These are phyloP conservation scores for Psilocybe cyanescens DNA, from an alignment of 768 basidiomycete species.

Conservation along the genomic window DNA sequence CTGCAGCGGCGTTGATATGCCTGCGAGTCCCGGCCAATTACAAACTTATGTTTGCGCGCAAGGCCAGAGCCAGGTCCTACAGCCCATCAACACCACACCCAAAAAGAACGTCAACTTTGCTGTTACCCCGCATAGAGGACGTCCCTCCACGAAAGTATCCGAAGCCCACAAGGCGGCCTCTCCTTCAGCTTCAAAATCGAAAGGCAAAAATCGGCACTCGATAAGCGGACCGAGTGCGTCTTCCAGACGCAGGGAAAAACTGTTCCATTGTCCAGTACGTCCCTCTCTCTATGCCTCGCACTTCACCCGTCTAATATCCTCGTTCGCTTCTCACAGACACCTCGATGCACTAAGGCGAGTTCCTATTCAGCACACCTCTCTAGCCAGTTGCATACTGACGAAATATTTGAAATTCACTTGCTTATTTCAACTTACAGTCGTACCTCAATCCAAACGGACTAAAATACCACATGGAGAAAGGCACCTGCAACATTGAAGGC, in stretches of 20 bases:
- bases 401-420: constrained; percentile 19
- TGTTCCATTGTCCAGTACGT: constrained; percentile 54
- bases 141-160: not conserved
- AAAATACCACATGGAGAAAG: constrained; percentile 70
- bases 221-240: constrained; percentile 1
- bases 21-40: not conserved
- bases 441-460: constrained; percentile 72
- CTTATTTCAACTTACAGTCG: constrained; percentile 54
- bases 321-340: constrained; percentile 28
- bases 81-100: not conserved
- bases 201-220: not conserved
- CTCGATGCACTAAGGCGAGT: constrained; percentile 54
- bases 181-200: not conserved
- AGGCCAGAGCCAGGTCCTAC: not conserved
- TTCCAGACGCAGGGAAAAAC: constrained; percentile 41
- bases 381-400: not conserved
- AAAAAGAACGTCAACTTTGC: constrained; percentile 8
- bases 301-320: not conserved
- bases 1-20: not conserved
- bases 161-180: not conserved
- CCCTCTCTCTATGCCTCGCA: not conserved
- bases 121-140: not conserved
- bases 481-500: constrained; percentile 55
- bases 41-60: constrained; percentile 1
- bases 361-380: not conserved